Evolutionary conservation across 1,139 yeast genomes (phyloP), one percentile per base, ranked within the genome.

Genomic region (Hanseniaspora gamundiae): DNA sequence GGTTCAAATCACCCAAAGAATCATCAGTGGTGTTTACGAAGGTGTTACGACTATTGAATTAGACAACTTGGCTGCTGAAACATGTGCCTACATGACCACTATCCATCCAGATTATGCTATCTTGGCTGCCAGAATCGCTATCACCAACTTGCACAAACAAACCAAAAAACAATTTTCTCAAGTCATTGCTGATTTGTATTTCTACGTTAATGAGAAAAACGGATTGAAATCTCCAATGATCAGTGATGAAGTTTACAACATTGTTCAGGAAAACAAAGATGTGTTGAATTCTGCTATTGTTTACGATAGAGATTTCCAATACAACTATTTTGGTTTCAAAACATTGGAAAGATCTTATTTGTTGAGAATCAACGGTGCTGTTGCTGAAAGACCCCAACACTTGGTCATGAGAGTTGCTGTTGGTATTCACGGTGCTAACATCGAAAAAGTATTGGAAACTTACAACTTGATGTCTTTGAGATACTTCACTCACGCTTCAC

Each of bases 21-120:
- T 84, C 53, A 84, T 84, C 51, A 75, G 88, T 22, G 95, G 95
- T 53, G 94, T 86, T 45, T 86, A 86, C 52, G 94, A 87, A 58
- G 98, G 98, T 55, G 98, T 91, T 45, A 87, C 91, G 58, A 91
- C 98, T 47, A 76, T 84, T 51, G 97, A 88, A 67, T 74, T 88
- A 54, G 97, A 88, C 62, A 87, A 91, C 66, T 73, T 91, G 56
- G 97, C 98, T 42, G 97, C 98, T 42, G 98, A 91, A 67, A 88
- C 97, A 39, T 95, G 97, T 48, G 97, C 98, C 42, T 85, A 84
- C 61, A 85, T 91, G 96, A 88, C 96, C 50, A 88, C 97, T 21
- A 77, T 84, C 52, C 98, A 91, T 62, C 97, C 98, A 30, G 98
- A 91, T 66, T 91, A 91, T 57, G 96, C 96, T 44, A 80, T 81